These are phyloP conservation scores for Aspergillus hiratsukae DNA, from an alignment of 2,329 filamentous ascomycete genomes.

Conservation along the genomic window DNA sequence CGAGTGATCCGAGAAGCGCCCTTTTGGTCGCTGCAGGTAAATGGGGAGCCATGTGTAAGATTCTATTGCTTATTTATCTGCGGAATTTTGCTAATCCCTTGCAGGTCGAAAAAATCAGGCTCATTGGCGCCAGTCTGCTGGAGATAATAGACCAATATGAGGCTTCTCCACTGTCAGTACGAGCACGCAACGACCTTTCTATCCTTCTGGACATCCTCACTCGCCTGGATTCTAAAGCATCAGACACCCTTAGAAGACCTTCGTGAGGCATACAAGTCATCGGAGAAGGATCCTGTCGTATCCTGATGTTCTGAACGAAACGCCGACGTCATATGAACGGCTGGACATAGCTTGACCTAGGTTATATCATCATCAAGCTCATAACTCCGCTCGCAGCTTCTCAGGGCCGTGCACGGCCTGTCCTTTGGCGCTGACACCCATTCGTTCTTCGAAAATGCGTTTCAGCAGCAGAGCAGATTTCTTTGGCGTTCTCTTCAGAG, in stretches of 20 bases:
- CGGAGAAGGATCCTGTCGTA: too few relatives aligned
- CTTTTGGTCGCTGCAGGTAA: conserved; percentile 31
- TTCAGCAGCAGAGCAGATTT: conserved; percentile 20
- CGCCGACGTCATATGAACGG: too few relatives aligned
- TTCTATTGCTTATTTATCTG: background rate
- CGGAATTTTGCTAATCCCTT: background rate
- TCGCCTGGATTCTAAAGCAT: conserved; percentile 42
- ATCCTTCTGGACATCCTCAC: conserved; percentile 41
- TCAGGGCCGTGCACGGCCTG: background rate
- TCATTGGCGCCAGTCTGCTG: conserved; percentile 15
- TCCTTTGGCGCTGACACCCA: background rate
- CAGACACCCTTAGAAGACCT: conserved; percentile 32
- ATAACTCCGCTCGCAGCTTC: background rate
- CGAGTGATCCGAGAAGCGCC: conserved; percentile 39
- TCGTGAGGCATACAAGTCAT: background rate
- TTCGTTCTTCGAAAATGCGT: conserved; percentile 11
- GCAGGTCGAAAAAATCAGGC: conserved; percentile 16
- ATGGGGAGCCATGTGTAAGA: conserved; percentile 18
- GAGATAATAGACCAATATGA: conserved; percentile 32
- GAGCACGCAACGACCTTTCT: conserved; percentile 38
- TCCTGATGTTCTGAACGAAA: too few relatives aligned
- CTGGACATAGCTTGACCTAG: too few relatives aligned
- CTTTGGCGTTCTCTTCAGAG: conserved; percentile 24
- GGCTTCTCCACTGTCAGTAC: conserved; percentile 31
- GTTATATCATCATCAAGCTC: background rate